Conservation (phyloP, 805 yeast genomes). For the Zygosaccharomyces bisporus region DNA sequence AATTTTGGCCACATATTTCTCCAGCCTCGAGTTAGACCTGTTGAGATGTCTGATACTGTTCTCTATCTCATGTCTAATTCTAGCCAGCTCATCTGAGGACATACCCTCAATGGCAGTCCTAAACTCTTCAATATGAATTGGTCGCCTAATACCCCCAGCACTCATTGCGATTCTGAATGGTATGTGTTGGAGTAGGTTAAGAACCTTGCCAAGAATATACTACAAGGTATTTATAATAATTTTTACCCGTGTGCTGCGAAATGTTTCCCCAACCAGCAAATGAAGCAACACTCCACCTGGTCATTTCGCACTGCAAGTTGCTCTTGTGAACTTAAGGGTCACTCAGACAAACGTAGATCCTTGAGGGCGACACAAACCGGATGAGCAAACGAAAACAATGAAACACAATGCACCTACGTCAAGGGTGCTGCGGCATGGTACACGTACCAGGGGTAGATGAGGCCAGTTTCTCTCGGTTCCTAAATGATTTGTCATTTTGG, state of each 20-base stretch:
- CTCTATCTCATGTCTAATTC: slow-evolving; percentile 35
- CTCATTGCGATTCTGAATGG: slow-evolving; percentile 21
- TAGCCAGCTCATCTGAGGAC: slow-evolving; percentile 42
- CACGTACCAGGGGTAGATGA: neutral
- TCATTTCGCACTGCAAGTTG: slow-evolving; percentile 1
- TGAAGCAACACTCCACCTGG: slow-evolving; percentile 1
- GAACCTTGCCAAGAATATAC: neutral
- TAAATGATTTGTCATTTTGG: neutral
- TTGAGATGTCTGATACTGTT: slow-evolving; percentile 46
- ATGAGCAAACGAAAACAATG: neutral
- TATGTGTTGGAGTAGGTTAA: neutral
- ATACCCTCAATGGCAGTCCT: slow-evolving; percentile 50
- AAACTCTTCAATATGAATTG: slow-evolving; percentile 46
- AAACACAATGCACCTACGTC: neutral
- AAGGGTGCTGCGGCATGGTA: neutral
- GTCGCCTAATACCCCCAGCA: slow-evolving; percentile 35
- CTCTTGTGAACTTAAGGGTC: slow-evolving; percentile 6
- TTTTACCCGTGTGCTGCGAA: neutral
- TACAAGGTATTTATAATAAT: neutral
- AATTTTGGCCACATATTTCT: slow-evolving; percentile 40
- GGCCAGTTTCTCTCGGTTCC: neutral
- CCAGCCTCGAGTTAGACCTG: slow-evolving; percentile 50
- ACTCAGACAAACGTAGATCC: neutral
- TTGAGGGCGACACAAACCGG: neutral
- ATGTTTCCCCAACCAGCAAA: neutral